Base-by-base conservation (phyloP, 371 early-diverging fungal genomes). In the Mucor saturninus region DNA sequence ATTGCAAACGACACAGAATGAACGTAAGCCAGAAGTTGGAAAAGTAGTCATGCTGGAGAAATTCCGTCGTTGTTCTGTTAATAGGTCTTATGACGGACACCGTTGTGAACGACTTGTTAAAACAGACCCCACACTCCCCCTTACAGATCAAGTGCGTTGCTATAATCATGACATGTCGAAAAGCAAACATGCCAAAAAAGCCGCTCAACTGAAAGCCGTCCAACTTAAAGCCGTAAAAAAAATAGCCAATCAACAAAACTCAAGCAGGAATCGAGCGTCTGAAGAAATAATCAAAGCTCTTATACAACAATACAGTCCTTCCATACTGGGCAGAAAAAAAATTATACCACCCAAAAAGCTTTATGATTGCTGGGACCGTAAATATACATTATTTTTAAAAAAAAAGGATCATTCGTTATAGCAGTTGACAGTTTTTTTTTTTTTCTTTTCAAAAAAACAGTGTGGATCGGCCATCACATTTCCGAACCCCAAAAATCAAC, bases 401-500 rank as follows among this genome's bases (percentile, higher is more conserved):
- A 21, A 21, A 21, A 21, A 21, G 21, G 21, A 21, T 21, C 21
- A 21, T 21, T 21, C 21, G 21, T 21, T 11, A 8, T 15, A 38
- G 2, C 10, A 42, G 38, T 30, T 29, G 4, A 7, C 13, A 37
- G 32, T 14, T 10, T 35, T 28, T 30, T 10, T 28, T 50, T 30
- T 28, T 29, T 9, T 21, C 21, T 21, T 21, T 21, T 21, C 21
- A 21, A 21, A 21, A 21, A 21, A 15, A 5, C 58, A 76, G 76
- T 76, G 30, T 76, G 76, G 76, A 67, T 76, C 21, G 56, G 56
- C 8, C 9, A 56, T 10, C 54, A 63, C 43, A 52, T 76, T 0
- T 50, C 21, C 1, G 31, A 29, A 3, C 38, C 45, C 14, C 38
- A 66, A 5, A 68, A 38, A 54, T 1, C 54, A 11, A 5, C 39